Evolutionary conservation across 371 early-diverging fungal genomes (phyloP).

Genomic region (Chytridium lagenaria): DNA sequence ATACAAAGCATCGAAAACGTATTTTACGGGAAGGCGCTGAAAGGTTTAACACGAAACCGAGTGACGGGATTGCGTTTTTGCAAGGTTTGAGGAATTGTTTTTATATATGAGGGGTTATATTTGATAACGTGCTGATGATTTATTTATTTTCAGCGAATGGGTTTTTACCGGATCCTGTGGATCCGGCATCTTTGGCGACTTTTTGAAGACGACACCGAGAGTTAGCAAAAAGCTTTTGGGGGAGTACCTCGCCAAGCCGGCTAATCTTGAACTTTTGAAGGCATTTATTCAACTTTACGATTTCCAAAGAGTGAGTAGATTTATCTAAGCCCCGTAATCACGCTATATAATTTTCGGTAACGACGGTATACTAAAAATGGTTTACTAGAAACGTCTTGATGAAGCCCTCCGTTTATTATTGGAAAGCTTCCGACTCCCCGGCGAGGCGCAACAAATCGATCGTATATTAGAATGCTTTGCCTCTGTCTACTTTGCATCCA

Average conservation of each 20-base stretch:
- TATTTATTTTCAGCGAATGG: constrained; percentile 36
- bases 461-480: constrained; percentile 69
- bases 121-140: background rate
- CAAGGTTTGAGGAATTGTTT: constrained; percentile 39
- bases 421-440: constrained; percentile 67
- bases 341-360: too few species aligned
- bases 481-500: constrained; percentile 45
- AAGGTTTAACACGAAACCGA: constrained; percentile 84
- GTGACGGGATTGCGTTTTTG: constrained; percentile 81
- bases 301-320: constrained; percentile 45
- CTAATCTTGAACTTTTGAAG: constrained; percentile 44
- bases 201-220: constrained; percentile 45
- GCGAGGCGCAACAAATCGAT: constrained; percentile 72
- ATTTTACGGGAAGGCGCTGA: constrained; percentile 78
- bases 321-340: too few species aligned
- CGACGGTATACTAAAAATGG: too few species aligned
- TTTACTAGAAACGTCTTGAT: constrained; percentile 55
- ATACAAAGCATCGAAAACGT: constrained; percentile 63
- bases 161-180: constrained; percentile 49
- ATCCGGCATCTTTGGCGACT: constrained; percentile 41
- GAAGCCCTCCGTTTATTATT: constrained; percentile 65
- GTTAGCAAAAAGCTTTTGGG: constrained; percentile 57
- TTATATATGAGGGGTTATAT: background rate
- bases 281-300: constrained; percentile 48
- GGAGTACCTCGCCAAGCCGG: constrained; percentile 57